Evolutionary conservation across 163 green algal species (phyloP).

Genomic region (Trebouxiophyceae sp.): DNA sequence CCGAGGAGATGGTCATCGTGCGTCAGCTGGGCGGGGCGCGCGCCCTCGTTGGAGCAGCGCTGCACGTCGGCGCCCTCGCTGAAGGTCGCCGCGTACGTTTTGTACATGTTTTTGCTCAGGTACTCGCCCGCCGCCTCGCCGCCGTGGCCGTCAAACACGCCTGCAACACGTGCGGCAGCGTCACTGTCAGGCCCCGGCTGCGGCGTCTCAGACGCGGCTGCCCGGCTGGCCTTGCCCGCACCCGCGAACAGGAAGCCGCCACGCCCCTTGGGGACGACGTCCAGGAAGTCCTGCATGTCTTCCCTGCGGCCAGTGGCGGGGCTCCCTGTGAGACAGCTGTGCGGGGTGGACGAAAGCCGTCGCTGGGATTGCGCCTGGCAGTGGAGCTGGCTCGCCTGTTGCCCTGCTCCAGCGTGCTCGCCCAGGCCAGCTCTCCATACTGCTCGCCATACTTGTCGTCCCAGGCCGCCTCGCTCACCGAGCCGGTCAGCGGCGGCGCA

Average conservation of each 20-base stretch:
- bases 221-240: not conserved
- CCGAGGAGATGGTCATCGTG: not conserved
- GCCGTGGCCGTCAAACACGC: conserved; percentile 52
- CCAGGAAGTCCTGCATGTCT: conserved; percentile 56
- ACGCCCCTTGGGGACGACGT: conserved; percentile 22
- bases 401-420: too few species aligned
- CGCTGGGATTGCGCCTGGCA: too few species aligned
- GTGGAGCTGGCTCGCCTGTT: too few species aligned
- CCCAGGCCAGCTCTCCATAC: conserved; percentile 7
- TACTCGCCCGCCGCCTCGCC: conserved; percentile 34
- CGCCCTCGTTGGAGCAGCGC: conserved; percentile 8
- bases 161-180: conserved; percentile 24
- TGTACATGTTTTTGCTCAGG: conserved; percentile 40
- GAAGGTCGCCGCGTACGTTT: conserved; percentile 21
- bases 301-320: conserved; percentile 44
- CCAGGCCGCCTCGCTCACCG: too few species aligned
- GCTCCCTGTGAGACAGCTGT: too few species aligned
- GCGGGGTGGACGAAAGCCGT: too few species aligned
- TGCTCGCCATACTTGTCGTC: conserved; percentile 15
- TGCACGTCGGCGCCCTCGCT: conserved; percentile 14
- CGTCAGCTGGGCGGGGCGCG: not conserved
- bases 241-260: conserved; percentile 44
- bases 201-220: not conserved
- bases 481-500: too few species aligned
- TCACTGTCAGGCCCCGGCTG: not conserved